phyloP scores from a whole-genome alignment of 495 filamentous ascomycete species.

The Lichenothelia convexa region DNA sequence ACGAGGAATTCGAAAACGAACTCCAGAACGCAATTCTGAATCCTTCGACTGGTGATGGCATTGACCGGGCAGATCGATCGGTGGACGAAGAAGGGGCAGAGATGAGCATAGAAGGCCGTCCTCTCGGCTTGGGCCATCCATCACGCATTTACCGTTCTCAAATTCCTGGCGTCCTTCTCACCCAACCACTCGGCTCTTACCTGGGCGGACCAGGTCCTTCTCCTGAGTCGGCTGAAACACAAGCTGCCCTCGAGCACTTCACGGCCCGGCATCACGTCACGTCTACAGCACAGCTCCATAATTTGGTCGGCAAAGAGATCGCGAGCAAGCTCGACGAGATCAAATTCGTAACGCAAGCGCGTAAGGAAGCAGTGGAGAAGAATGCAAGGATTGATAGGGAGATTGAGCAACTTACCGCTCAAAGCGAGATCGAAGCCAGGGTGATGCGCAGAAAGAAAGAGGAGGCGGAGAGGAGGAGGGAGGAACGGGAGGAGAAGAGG shows the following conservation, averaged over 20 bases:
- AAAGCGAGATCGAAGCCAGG: conserved; percentile 18
- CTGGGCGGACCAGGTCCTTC: conserved; percentile 20
- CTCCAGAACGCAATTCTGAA: neutral
- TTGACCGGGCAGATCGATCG: neutral
- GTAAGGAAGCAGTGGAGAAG: conserved; percentile 9
- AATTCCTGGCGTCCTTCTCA: conserved; percentile 19
- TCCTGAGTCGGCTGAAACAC: neutral
- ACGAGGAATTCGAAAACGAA: neutral
- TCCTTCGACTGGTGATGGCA: neutral
- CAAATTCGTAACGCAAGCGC: conserved; percentile 5
- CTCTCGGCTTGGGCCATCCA: conserved; percentile 18
- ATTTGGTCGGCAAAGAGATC: conserved; percentile 5
- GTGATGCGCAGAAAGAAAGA: conserved; percentile 14
- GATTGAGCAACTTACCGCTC: conserved; percentile 14
- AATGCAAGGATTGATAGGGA: conserved; percentile 17
- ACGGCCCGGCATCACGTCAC: conserved; percentile 6
- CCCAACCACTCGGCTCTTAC: conserved; percentile 18
- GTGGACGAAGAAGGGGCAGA: neutral
- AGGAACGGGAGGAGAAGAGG: conserved; percentile 14
- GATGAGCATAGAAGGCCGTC: conserved; percentile 9
- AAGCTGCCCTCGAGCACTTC: conserved; percentile 12
- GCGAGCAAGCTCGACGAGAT: conserved; percentile 7
- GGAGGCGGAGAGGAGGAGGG: conserved; percentile 15
- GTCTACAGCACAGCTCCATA: conserved; percentile 6
- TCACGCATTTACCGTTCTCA: conserved; percentile 16